A percentile compares a stretch with the other conserved stretches of the same genome.
Conservation (phyloP, 2,329 filamentous ascomycete species). For the Paracamarosporium sp. region DNA sequence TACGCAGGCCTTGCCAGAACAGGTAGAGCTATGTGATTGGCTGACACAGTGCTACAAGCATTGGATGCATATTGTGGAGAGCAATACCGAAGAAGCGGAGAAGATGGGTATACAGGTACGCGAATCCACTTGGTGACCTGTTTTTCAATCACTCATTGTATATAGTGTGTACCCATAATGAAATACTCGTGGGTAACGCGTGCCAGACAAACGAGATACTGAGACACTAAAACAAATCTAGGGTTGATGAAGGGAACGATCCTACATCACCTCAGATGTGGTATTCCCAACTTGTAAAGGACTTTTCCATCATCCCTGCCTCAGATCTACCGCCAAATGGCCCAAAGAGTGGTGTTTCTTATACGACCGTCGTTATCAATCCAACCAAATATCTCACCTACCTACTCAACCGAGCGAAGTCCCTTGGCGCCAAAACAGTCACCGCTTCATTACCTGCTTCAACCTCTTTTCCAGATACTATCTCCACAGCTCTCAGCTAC, state of each 20-base stretch:
- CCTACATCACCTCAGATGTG: slow-evolving; percentile 31
- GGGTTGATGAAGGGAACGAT: not conserved
- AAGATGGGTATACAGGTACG: slow-evolving; percentile 28
- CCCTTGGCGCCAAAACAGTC: slow-evolving; percentile 34
- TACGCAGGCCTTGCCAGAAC: slow-evolving; percentile 45
- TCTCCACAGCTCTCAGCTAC: slow-evolving; percentile 18
- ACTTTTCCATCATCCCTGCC: slow-evolving; percentile 33
- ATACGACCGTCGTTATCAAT: slow-evolving; percentile 47
- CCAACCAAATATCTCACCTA: slow-evolving; percentile 46
- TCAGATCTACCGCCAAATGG: slow-evolving; percentile 21
- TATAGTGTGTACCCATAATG: slow-evolving; percentile 1
- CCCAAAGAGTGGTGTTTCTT: slow-evolving; percentile 30
- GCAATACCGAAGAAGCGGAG: slow-evolving; percentile 28
- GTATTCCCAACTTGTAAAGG: slow-evolving; percentile 47
- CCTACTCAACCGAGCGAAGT: slow-evolving; percentile 36
- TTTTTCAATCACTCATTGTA: not conserved
- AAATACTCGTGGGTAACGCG: slow-evolving; percentile 8
- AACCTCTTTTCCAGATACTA: slow-evolving; percentile 32
- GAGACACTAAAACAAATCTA: not conserved
- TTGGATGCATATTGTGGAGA: slow-evolving; percentile 46
- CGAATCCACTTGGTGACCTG: not conserved
- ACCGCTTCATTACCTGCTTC: slow-evolving; percentile 34
- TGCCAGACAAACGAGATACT: no score
- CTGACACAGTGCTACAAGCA: slow-evolving; percentile 51
- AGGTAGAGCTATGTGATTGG: slow-evolving; percentile 45